phyloP scores from a whole-genome alignment of 768 basidiomycete species.

The Pleurotus tuoliensis region DNA sequence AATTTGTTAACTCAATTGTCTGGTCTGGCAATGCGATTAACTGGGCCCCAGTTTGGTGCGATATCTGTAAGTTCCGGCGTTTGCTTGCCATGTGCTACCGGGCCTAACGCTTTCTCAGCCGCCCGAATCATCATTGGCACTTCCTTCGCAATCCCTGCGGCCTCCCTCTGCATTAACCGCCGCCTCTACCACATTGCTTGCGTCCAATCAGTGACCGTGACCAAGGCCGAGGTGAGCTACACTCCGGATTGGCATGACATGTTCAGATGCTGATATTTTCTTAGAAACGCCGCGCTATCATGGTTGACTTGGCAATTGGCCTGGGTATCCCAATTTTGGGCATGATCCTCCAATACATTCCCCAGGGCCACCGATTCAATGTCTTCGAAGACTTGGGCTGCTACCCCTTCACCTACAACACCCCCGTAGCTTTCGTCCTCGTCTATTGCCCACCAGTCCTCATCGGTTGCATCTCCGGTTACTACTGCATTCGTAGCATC shows the following conservation, averaged over 20 bases:
- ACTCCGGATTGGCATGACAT: not conserved
- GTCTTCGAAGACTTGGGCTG: slow-evolving; percentile 60
- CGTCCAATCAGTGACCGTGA: slow-evolving; percentile 20
- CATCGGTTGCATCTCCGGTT: not conserved
- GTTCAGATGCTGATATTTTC: not conserved
- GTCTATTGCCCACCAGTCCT: not conserved
- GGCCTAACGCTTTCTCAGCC: slow-evolving; percentile 25
- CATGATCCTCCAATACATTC: slow-evolving; percentile 42
- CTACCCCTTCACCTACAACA: slow-evolving; percentile 45
- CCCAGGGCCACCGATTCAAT: slow-evolving; percentile 57
- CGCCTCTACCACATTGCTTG: slow-evolving; percentile 44
- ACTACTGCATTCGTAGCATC: slow-evolving; percentile 27
- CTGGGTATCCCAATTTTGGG: slow-evolving; percentile 38
- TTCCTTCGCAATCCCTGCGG: slow-evolving; percentile 38
- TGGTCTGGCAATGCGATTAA: slow-evolving; percentile 63
- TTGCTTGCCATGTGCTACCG: slow-evolving; percentile 23
- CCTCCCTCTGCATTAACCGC: slow-evolving; percentile 47
- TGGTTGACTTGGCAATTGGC: slow-evolving; percentile 39
- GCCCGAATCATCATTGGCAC: slow-evolving; percentile 42
- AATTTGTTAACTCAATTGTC: slow-evolving; percentile 63
- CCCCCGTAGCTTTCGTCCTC: slow-evolving; percentile 19
- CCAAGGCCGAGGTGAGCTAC: slow-evolving; percentile 28
- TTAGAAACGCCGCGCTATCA: slow-evolving; percentile 34
- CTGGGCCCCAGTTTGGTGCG: slow-evolving; percentile 61
- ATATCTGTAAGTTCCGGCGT: slow-evolving; percentile 38